Conservation (phyloP, 2,329 filamentous ascomycete species). For the Cyphellophora europaea region DNA sequence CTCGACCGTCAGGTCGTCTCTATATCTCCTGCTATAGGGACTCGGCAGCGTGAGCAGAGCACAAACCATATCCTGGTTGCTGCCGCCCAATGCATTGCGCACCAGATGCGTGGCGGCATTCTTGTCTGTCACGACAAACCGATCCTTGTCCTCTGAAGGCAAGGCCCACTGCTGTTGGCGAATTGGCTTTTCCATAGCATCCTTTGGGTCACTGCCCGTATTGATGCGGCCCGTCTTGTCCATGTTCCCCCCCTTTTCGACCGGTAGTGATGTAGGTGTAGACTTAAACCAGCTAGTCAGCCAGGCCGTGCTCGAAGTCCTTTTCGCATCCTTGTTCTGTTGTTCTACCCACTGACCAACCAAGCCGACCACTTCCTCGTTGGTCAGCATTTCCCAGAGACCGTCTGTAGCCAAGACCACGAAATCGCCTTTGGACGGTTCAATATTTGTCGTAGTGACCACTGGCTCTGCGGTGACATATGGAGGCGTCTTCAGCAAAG, state of each 20-base stretch:
- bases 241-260: slow-evolving; percentile 53
- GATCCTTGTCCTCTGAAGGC: slow-evolving; percentile 49
- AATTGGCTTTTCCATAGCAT: slow-evolving; percentile 51
- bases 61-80: slow-evolving; percentile 86
- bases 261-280: slow-evolving; percentile 53
- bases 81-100: slow-evolving; percentile 86
- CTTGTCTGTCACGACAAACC: slow-evolving; percentile 92
- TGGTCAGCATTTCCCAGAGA: slow-evolving; percentile 98
- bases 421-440: slow-evolving; percentile 86
- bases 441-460: slow-evolving; percentile 83
- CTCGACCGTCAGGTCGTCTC: slow-evolving; percentile 92
- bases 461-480: slow-evolving; percentile 97
- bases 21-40: slow-evolving; percentile 83
- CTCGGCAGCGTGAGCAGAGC: slow-evolving; percentile 84
- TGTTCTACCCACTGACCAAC: slow-evolving; percentile 95
- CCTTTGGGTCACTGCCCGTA: slow-evolving; percentile 5
- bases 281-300: slow-evolving; percentile 49
- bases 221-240: slow-evolving; percentile 47
- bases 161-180: slow-evolving; percentile 88
- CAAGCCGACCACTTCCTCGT: slow-evolving; percentile 92
- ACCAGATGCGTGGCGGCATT: slow-evolving; percentile 95
- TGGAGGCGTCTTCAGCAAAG: slow-evolving; percentile 77
- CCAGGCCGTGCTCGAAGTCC: slow-evolving; percentile 46
- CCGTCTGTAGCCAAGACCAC: slow-evolving; percentile 94
- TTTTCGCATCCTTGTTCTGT: slow-evolving; percentile 38